Evolutionary conservation across 2,329 filamentous ascomycete species (phyloP), one percentile per base, ranked within the genome.

Genomic region (Ophiostoma australiae): DNA sequence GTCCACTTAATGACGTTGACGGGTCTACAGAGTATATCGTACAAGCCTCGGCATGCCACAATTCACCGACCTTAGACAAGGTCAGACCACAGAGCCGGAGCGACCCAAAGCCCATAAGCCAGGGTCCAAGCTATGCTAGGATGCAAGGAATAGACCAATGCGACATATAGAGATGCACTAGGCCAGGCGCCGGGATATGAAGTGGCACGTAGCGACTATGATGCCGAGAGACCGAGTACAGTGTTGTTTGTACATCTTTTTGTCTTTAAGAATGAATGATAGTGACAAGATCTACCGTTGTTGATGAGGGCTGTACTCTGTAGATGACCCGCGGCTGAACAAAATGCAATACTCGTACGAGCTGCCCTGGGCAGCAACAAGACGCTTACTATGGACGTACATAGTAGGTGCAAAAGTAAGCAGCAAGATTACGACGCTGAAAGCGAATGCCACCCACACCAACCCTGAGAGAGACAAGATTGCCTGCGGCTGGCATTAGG

Each of bases 401-500:
- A 31, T 31, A n/a, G 27, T 31, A 31, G 39, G 39, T 39, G 10
- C 39, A 41, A 41, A 58, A 7, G 52, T 11, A 58, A 58, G 52
- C 52, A 27, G 52, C 10, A 58, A 5, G 11, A 27, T 27, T 58
- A 58, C 52, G 52, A 58, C 52, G 10, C 58, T 63, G 27, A 33
- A 63, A 17, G 58, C 27, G 15, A 63, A 15, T 63, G 58, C 13
- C 58, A 63, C 58, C 27, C 58, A 63, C 58, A 33, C 58, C 27
- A 33, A 33, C 27, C 58, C 58, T 4, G 17, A 63, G 13, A 31
- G 13, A 63, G 58, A 13, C 27, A 63, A 63, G 58, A 63, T 63
- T 63, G 58, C 58, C 58, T 35, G 52, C 52, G 23, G 23, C 52
- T 58, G 52, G n/a, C 52, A 52, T 52, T 15, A 52, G 52, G 52